Base-by-base conservation (phyloP, 2,329 filamentous ascomycete genomes). In the Ceratocystis albifundus region DNA sequence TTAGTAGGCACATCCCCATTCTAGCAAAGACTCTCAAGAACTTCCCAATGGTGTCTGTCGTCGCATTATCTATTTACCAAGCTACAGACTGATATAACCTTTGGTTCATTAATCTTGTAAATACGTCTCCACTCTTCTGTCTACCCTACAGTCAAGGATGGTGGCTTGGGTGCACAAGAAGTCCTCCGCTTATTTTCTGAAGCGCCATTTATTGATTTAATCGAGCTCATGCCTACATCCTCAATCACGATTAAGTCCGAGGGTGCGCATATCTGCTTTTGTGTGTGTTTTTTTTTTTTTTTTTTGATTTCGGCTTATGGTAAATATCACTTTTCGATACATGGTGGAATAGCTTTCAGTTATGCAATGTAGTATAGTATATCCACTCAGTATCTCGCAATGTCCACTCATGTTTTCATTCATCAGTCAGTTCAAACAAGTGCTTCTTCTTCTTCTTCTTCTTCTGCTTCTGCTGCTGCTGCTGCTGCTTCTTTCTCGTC, bases 121-220 rank as follows among this genome's bases (percentile, higher is more conserved):
- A 12, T 3, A 4, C 8, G 7, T 22, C 10, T n/a, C 48, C 48
- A 28, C 48, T 53, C 6, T 53, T 53, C 10, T 20, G 20, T 28
- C 48, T 15, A 53, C 3, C 48, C 48, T 28, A 15, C 20, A 53
- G 48, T 2, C 22, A 28, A 53, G 5, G 15, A 36, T 59, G 2
- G 55, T 20, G 36, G 55, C 17, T 22, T 28, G 8, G 12, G 25
- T 53, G 22, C 17, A 53, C 48, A 15, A 59, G 55, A 15, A 30
- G 28, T n/a, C 55, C 55, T 30, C 55, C 55, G 32, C 55, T 36
- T 59, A 28, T 59, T 36, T 59, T 59, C 55, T 59, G 7, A 7
- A 30, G 22, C 22, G 17, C 12, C 30, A 59, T 59, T 59, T 59
- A 59, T 59, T 17, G 28, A 59, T 59, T 36, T 59, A 59, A 36